Evolutionary conservation across 495 filamentous ascomycete species (phyloP).

Genomic region (Aspergillus asperescens): DNA sequence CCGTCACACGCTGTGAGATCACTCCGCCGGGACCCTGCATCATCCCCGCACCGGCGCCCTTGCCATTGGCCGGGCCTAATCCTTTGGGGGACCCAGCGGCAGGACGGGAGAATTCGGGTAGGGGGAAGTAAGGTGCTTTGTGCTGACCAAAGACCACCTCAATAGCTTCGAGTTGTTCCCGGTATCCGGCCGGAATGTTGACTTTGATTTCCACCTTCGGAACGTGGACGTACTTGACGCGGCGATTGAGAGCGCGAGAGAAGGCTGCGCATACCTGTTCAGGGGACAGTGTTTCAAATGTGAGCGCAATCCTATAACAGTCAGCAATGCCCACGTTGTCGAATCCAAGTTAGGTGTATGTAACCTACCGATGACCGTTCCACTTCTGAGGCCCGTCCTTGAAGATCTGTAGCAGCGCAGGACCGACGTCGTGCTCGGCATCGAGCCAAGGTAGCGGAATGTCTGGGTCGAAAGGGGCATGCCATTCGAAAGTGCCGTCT

Average conservation of each 20-base stretch:
- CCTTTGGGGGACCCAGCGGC: conserved; percentile 44
- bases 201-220: conserved; percentile 76
- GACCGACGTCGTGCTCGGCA: conserved; percentile 92
- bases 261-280: conserved; percentile 76
- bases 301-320: conserved; percentile 68
- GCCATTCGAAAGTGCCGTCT: conserved; percentile 88
- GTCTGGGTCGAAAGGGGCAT: conserved; percentile 87
- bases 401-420: conserved; percentile 90
- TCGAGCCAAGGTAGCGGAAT: conserved; percentile 92
- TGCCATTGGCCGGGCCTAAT: conserved; percentile 56
- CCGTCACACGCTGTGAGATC: conserved; percentile 53
- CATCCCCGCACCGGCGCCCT: conserved; percentile 54
- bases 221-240: conserved; percentile 68
- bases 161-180: conserved; percentile 74
- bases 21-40: conserved; percentile 54
- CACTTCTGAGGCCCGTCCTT: conserved; percentile 87
- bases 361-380: conserved; percentile 66
- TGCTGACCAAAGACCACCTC: conserved; percentile 56
- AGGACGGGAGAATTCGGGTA: conserved; percentile 43
- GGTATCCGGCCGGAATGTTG: conserved; percentile 81
- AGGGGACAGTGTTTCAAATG: conserved; percentile 86
- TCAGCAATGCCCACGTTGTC: too few species aligned
- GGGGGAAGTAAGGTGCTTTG: conserved; percentile 62
- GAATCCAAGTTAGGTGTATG: too few species aligned
- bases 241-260: conserved; percentile 66